Percentiles rank a stretch among this genome's conserved stretches.
Evolutionary conservation across 2,329 filamentous ascomycete genomes (phyloP).

Genomic region (Pseudogymnoascus sp.): DNA sequence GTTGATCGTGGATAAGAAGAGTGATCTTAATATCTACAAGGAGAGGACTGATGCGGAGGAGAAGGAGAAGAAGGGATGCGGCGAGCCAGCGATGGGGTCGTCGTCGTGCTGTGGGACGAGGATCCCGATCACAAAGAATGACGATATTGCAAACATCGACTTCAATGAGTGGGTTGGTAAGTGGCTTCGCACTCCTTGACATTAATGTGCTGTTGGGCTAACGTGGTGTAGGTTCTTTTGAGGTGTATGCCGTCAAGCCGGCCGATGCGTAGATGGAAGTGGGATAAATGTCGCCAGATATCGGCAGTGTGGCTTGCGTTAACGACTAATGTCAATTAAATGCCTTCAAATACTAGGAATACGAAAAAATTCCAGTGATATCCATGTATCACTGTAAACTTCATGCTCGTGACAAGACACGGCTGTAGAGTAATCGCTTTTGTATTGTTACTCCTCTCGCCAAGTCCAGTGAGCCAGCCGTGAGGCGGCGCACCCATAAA

Average conservation of each 20-base stretch:
- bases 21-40: slow-evolving; percentile 41
- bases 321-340: slow-evolving; percentile 4
- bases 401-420: slow-evolving; percentile 1
- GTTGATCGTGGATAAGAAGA: slow-evolving; percentile 37
- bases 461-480: neutral
- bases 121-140: slow-evolving; percentile 6
- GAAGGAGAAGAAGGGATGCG: slow-evolving; percentile 10
- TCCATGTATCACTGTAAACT: neutral
- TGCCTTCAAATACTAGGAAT: neutral
- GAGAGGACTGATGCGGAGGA: slow-evolving; percentile 20
- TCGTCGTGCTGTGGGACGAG: slow-evolving; percentile 13
- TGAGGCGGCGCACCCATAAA: neutral
- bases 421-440: neutral
- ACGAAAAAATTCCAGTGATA: neutral
- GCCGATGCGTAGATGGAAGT: neutral
- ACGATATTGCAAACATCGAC: slow-evolving; percentile 28
- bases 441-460: slow-evolving; percentile 2
- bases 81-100: slow-evolving; percentile 11
- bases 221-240: slow-evolving; percentile 34
- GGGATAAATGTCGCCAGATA: neutral
- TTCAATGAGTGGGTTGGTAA: slow-evolving; percentile 44
- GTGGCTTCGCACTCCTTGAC: slow-evolving; percentile 19
- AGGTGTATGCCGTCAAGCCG: slow-evolving; percentile 42
- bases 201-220: neutral
- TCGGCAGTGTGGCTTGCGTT: neutral